Conservation (phyloP, 306 rosid genomes). For the Neltuma alba region DNA sequence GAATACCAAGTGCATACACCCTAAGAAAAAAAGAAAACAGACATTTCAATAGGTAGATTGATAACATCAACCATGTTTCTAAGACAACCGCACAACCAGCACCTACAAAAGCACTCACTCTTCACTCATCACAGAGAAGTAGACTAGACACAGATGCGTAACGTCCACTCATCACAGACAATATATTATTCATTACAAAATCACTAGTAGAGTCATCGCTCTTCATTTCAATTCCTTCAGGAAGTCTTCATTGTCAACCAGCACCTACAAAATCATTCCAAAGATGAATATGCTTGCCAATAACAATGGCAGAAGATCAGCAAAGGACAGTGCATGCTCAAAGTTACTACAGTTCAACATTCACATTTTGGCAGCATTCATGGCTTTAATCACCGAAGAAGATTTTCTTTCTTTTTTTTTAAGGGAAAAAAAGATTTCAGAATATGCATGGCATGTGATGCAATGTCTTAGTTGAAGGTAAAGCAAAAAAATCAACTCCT, state of each 20-base stretch:
- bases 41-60: background rate
- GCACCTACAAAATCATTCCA: conserved; percentile 55
- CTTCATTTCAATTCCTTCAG: conserved; percentile 73
- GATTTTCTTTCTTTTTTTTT: background rate
- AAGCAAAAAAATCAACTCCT: background rate
- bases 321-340: background rate
- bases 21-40: too few relatives aligned
- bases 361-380: background rate
- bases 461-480: background rate
- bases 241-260: conserved; percentile 89
- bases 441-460: background rate
- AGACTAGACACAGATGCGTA: background rate
- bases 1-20: too few relatives aligned
- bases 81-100: conserved; percentile 29
- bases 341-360: conserved; percentile 2
- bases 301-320: conserved; percentile 12
- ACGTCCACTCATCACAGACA: background rate
- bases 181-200: conserved; percentile 39
- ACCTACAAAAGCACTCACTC: too few relatives aligned
- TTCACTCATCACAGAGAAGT: too few relatives aligned
- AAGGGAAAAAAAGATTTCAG: background rate
- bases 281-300: conserved; percentile 6
- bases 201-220: conserved; percentile 14
- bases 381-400: background rate
- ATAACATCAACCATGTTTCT: background rate